These are phyloP conservation scores for Furculomyces boomerangus DNA, from an alignment of 371 early-diverging fungal species.

Conservation along the genomic window DNA sequence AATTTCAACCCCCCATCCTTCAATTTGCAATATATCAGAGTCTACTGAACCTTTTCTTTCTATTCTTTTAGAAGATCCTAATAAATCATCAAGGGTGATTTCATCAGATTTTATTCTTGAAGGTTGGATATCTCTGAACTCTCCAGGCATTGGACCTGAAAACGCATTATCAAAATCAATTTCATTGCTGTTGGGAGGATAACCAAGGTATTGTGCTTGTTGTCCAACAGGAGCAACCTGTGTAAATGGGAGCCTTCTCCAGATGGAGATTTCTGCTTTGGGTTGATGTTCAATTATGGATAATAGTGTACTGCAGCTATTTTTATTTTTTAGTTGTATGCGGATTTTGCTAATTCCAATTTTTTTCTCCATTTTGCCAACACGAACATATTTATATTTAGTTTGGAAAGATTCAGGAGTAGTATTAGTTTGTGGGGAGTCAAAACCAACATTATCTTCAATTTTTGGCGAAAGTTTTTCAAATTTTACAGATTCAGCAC, in stretches of 20 bases:
- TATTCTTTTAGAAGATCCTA: not conserved
- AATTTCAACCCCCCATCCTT: conserved; percentile 22
- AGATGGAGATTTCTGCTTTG: not conserved
- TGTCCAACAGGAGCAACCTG: not conserved
- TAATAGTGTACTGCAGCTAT: not conserved
- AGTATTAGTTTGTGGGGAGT: not conserved
- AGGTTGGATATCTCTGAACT: conserved; percentile 18
- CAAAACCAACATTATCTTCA: too few relatives aligned
- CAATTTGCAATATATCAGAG: conserved; percentile 11
- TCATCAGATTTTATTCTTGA: too few relatives aligned
- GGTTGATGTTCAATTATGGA: not conserved
- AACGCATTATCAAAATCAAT: conserved; percentile 10
- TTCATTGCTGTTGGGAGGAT: not conserved
- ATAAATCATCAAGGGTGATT: not conserved
- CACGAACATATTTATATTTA: not conserved
- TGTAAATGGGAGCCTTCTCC: not conserved
- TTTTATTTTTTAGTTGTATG: not conserved
- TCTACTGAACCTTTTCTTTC: not conserved
- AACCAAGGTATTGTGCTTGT: not conserved
- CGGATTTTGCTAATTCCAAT: not conserved
- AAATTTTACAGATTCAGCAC: too few relatives aligned
- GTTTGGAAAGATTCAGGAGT: not conserved
- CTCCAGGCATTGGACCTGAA: conserved; percentile 25
- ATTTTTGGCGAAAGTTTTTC: too few relatives aligned
- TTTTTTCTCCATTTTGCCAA: not conserved